Base-by-base conservation (phyloP, 768 basidiomycete species). In the Leucosporidium yakuticum region DNA sequence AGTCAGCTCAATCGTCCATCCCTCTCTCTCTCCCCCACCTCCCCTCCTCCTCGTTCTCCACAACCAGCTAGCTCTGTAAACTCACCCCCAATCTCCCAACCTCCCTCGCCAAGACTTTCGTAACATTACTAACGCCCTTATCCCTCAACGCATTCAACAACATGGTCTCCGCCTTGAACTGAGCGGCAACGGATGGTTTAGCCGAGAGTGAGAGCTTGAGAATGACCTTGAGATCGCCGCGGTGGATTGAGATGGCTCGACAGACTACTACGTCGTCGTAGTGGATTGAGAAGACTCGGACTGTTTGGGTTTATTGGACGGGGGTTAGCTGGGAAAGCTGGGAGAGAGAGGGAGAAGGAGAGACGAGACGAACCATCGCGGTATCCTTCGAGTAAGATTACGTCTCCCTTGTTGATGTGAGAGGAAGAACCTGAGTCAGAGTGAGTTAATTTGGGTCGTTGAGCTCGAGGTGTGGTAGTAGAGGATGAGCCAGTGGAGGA, bases 191-290 rank as follows among this genome's bases (percentile, higher is more conserved):
- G 11, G 34, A 25, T 19, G 70, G 57, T 21, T 65, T 68, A 12
- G 64, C 67, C 23, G 61, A 63, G 6, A 71, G 61, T 15, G 56
- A 60, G 32, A 71, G 55, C 64, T 71, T 71, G 60, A 71, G 21
- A 14, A 51, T 47, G 7, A 71, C 67, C 11, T 34, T 49, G 36
- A 51, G 58, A 31, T 71, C 70, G 19, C 67, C 64, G 8, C 70
- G 50, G 0, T 53, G 39, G 7, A 59, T 63, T 15, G 57, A 60
- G 61, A 68, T 59, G 3, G 67, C 70, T 17, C 70, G 60, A 34
- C 67, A 68, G 11, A 64, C 70, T 32, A 71, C 70, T 15, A 67
- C 48, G 36, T 71, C 70, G 67, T 71, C 70, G 64, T 71, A 67
- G 50, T 71, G 69, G 5, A 62, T 25, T 23, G 48, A 50, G 53